Conservation (phyloP, 441 rosid species). For the Pelargonium australe region DNA sequence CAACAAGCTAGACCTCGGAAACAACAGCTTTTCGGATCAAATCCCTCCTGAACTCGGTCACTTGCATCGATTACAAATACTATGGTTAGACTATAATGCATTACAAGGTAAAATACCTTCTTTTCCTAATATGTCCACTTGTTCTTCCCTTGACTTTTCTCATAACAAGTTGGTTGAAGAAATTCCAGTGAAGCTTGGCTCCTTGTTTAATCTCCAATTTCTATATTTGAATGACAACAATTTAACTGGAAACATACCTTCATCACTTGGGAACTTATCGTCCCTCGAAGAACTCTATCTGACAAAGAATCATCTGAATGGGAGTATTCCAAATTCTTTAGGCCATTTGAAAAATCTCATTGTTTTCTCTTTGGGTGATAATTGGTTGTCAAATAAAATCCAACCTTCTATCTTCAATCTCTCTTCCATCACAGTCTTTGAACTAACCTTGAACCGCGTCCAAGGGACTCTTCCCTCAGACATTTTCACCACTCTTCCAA, state of each 20-base stretch:
- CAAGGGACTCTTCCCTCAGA: constrained; percentile 19
- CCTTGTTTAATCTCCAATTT: neutral
- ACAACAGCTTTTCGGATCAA: constrained; percentile 8
- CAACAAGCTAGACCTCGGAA: neutral
- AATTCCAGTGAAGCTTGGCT: constrained; percentile 2
- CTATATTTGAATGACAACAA: neutral
- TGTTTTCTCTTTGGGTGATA: neutral
- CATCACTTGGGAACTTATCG: constrained; percentile 16
- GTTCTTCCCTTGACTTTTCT: neutral
- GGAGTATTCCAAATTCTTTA: constrained; percentile 19
- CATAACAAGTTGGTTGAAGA: constrained; percentile 9
- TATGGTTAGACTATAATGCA: too few species aligned
- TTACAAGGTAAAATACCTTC: too few species aligned
- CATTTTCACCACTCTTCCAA: constrained; percentile 17
- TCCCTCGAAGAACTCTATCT: constrained; percentile 5
- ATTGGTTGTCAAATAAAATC: constrained; percentile 15
- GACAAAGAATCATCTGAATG: constrained; percentile 7
- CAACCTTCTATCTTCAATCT: constrained; percentile 30
- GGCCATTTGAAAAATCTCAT: constrained; percentile 15
- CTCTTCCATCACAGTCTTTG: neutral
- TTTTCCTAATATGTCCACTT: too few species aligned
- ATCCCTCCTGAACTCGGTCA: constrained; percentile 13
- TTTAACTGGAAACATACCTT: neutral
- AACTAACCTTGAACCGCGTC: constrained; percentile 10
- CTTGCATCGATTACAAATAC: too few species aligned